Evolutionary conservation across 129 eudicot species (phyloP).

Genomic region (Tagetes erecta): DNA sequence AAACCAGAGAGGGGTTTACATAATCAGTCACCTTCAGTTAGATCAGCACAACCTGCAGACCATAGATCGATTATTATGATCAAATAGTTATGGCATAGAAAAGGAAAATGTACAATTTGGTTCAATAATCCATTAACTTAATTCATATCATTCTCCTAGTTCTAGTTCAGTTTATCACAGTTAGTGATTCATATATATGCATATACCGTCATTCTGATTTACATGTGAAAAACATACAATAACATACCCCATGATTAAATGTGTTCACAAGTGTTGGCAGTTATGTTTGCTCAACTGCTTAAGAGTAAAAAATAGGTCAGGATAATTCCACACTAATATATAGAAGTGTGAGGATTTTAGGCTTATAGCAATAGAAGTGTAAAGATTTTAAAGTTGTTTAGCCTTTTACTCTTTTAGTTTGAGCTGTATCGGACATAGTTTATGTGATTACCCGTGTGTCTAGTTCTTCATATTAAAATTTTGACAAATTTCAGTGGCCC

Average conservation of each 20-base stretch:
- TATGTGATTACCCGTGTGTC: too few relatives aligned
- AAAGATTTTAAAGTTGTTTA: not conserved
- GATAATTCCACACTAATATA: too few relatives aligned
- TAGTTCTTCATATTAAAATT: too few relatives aligned
- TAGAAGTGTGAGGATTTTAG: too few relatives aligned
- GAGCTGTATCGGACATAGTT: too few relatives aligned
- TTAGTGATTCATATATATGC: not conserved
- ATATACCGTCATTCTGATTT: not conserved
- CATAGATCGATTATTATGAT: not conserved
- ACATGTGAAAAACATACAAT: not conserved
- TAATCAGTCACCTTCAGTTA: not conserved
- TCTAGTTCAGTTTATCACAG: not conserved
- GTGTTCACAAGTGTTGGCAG: too few relatives aligned
- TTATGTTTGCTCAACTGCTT: not conserved
- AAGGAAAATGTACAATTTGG: not conserved
- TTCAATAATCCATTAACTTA: not conserved
- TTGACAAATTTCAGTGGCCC: too few relatives aligned
- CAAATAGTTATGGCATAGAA: not conserved
- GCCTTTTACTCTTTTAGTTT: too few relatives aligned
- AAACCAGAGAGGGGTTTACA: not conserved
- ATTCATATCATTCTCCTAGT: not conserved
- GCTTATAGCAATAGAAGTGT: too few relatives aligned
- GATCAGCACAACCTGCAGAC: not conserved
- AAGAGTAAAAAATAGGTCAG: not conserved
- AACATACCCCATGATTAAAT: not conserved